phyloP scores from a whole-genome alignment of 768 basidiomycete genomes.

The Pleurotus tuber-regium region DNA sequence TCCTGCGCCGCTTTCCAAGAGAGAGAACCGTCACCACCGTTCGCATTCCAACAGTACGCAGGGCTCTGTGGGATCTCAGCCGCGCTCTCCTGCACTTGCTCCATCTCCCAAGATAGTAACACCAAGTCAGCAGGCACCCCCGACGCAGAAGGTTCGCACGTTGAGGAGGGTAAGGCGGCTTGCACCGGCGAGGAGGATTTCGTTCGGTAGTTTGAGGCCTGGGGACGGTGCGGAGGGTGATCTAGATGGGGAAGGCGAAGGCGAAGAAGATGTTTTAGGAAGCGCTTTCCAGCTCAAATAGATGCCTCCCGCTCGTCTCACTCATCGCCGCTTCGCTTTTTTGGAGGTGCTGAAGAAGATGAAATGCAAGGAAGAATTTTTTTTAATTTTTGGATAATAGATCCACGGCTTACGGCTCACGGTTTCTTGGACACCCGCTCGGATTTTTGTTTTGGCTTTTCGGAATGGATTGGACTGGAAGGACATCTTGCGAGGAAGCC shows the following conservation, averaged over 20 bases:
- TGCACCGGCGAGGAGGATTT: conserved; percentile 56
- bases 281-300: conserved; percentile 72
- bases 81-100: conserved; percentile 14
- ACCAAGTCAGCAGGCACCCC: conserved; percentile 4
- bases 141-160: conserved; percentile 35
- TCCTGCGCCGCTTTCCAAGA: conserved; percentile 4
- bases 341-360: too few species aligned
- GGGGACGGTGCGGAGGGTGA: conserved; percentile 32
- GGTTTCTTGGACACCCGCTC: background rate
- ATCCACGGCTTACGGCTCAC: background rate
- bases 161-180: conserved; percentile 48
- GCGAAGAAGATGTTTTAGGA: conserved; percentile 43
- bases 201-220: conserved; percentile 57
- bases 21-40: conserved; percentile 8
- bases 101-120: conserved; percentile 14
- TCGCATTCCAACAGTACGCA: conserved; percentile 11
- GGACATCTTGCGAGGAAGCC: too few species aligned
- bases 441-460: conserved; percentile 1
- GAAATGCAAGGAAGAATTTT: too few species aligned
- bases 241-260: conserved; percentile 30
- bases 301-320: too few species aligned
- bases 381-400: background rate
- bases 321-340: background rate
- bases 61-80: conserved; percentile 12
- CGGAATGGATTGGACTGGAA: conserved; percentile 3